Evolutionary conservation across 352 stramenopile species (phyloP), one percentile per base, ranked within the genome.

Genomic region (Chrysophaeum taylorii): DNA sequence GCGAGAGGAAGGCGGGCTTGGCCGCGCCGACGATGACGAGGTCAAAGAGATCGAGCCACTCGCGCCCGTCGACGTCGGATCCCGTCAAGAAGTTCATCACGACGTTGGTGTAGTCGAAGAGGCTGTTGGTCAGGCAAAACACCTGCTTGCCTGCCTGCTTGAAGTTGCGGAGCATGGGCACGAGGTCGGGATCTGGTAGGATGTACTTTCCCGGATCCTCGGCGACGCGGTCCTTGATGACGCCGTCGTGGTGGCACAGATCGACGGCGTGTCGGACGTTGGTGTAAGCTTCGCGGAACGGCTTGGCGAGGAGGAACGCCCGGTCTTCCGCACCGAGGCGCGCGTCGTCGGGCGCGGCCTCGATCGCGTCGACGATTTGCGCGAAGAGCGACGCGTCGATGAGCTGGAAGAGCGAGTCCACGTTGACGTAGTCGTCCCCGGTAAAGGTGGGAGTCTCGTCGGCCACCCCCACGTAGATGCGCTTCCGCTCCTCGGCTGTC

Each of bases 91-190:
- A 89, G 76, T 86, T 86, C 84, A 89, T 89, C 15, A 81, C 86
- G 21, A 85, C 83, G n/a, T 84, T 80, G 18, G 86, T 92, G 75
- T 92, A 91, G 57, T 91, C 84, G 83, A 84, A 92, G 64, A 88
- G 81, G 31, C 74, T 84, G 76, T 92, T 92, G 33, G 86, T 92
- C 16, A 92, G 70, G 33, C 91, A 76, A 70, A 92, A 92, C 35
- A 87, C 73, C 74, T 91, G 86, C 57, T 86, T 73, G 35, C 84
- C 83, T 64, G 77, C 72, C 0, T 84, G 63, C 36, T 73, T 68
- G 57, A 80, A 88, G 52, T 76, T 57, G 53, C 68, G 52, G 31
- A 89, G 70, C 84, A 88, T 88, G 25, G 81, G 81, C 33, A 90
- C 67, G 69, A 90, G 74, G 35, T 79, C 71, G 50, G 81, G 72